Conservation (phyloP, 2,329 filamentous ascomycete species). For the Thielaviopsis musarum region DNA sequence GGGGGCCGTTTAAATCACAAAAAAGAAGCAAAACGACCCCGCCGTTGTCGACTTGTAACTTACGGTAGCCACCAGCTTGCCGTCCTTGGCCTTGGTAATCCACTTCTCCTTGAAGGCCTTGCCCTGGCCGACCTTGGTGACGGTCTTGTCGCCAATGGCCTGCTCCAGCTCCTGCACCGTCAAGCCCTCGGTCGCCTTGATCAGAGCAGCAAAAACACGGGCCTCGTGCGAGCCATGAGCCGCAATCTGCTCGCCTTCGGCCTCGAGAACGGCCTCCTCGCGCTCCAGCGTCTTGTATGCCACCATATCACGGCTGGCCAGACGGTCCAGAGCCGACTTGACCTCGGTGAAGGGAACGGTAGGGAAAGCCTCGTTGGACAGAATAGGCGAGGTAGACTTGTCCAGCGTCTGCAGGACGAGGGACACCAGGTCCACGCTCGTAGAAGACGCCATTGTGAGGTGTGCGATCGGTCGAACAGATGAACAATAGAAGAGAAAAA, state of each 20-base stretch:
- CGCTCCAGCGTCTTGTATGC: conserved; percentile 67
- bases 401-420: conserved; percentile 50
- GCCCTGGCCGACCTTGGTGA: conserved; percentile 72
- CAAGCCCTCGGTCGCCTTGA: conserved; percentile 58
- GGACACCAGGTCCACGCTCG: conserved; percentile 39
- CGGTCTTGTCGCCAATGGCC: conserved; percentile 54
- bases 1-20: background rate
- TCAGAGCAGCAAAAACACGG: conserved; percentile 61
- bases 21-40: background rate
- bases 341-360: conserved; percentile 47
- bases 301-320: conserved; percentile 74
- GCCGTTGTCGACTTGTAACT: conserved; percentile 14
- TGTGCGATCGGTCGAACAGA: background rate
- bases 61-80: conserved; percentile 36
- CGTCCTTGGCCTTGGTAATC: conserved; percentile 45
- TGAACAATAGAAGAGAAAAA: background rate
- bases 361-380: conserved; percentile 55
- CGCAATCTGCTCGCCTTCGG: conserved; percentile 56
- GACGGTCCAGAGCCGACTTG: conserved; percentile 76
- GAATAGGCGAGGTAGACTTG: conserved; percentile 40
- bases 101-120: conserved; percentile 79
- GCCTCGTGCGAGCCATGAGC: conserved; percentile 67
- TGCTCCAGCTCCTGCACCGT: conserved; percentile 58
- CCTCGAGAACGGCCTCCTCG: conserved; percentile 60
- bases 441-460: conserved; percentile 24